phyloP scores from a whole-genome alignment of 2,329 filamentous ascomycete genomes.

The Teratosphaeriaceae sp. region DNA sequence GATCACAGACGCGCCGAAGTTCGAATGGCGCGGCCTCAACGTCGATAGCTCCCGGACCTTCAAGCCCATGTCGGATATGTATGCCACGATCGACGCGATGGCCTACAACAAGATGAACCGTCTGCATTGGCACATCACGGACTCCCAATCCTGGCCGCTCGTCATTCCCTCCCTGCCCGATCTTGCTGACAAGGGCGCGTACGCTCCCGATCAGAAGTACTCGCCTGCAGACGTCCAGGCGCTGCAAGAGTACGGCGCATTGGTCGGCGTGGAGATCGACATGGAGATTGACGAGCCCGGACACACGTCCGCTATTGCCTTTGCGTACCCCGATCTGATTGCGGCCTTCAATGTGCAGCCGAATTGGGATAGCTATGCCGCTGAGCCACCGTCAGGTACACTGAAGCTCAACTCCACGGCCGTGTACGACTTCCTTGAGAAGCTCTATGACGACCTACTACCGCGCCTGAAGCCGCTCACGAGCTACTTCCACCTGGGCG shows the following conservation, averaged over 20 bases:
- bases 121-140: slow-evolving; percentile 73
- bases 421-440: slow-evolving; percentile 66
- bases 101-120: slow-evolving; percentile 78
- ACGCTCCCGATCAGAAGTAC: slow-evolving; percentile 61
- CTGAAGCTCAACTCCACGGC: slow-evolving; percentile 68
- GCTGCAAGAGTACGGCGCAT: slow-evolving; percentile 64
- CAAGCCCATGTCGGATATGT: slow-evolving; percentile 60
- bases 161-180: slow-evolving; percentile 70
- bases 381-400: slow-evolving; percentile 53
- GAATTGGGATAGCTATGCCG: slow-evolving; percentile 47
- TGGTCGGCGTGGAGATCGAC: slow-evolving; percentile 63
- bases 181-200: slow-evolving; percentile 66
- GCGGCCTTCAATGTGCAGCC: slow-evolving; percentile 53
- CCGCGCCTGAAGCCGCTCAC: slow-evolving; percentile 64
- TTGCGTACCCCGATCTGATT: slow-evolving; percentile 64
- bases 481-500: slow-evolving; percentile 76
- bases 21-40: slow-evolving; percentile 70
- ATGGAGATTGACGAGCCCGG: slow-evolving; percentile 78
- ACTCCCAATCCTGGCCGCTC: slow-evolving; percentile 79
- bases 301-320: slow-evolving; percentile 63
- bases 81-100: slow-evolving; percentile 67
- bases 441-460: slow-evolving; percentile 66
- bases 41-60: slow-evolving; percentile 71
- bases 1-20: slow-evolving; percentile 68
- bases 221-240: slow-evolving; percentile 55